These are phyloP conservation scores for Pythium scleroteichum DNA, from an alignment of 352 stramenopile genomes.

Conservation along the genomic window DNA sequence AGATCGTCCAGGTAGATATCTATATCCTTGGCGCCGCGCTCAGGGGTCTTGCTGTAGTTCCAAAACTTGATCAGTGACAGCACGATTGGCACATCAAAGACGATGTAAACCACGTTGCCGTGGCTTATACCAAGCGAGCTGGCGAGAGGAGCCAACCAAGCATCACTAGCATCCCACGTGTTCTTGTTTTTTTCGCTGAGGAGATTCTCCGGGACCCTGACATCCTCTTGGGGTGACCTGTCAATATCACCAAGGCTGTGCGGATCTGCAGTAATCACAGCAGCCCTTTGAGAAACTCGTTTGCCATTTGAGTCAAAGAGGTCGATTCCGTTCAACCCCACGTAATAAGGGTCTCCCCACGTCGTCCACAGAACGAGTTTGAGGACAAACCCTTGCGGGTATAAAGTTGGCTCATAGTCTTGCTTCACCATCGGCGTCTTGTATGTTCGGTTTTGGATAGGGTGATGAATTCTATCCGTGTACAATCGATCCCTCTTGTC, in stretches of 20 bases:
- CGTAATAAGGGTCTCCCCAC: conserved; percentile 85
- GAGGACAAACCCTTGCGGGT: conserved; percentile 82
- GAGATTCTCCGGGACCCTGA: conserved; percentile 59
- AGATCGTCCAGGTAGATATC: conserved; percentile 88
- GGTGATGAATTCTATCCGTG: conserved; percentile 41
- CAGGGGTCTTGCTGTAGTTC: conserved; percentile 89
- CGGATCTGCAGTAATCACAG: conserved; percentile 51
- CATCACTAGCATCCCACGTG: conserved; percentile 68
- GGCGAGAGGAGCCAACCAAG: conserved; percentile 72
- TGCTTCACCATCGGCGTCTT: conserved; percentile 78
- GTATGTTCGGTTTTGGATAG: conserved; percentile 47
- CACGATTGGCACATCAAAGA: conserved; percentile 69
- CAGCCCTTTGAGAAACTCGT: conserved; percentile 35
- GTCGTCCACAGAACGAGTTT: conserved; percentile 82
- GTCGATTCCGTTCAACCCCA: conserved; percentile 82
- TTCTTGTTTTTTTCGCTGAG: conserved; percentile 73
- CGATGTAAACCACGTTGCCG: conserved; percentile 74
- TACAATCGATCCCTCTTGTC: conserved; percentile 31
- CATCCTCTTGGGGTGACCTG: conserved; percentile 33
- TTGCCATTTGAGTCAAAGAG: conserved; percentile 65
- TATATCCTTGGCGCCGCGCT: conserved; percentile 80
- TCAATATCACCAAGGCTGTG: conserved; percentile 59
- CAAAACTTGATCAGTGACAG: conserved; percentile 87
- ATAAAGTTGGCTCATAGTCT: conserved; percentile 86
- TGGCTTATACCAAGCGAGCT: conserved; percentile 56